These are phyloP conservation scores for Kuraishia floccosa DNA, from an alignment of 805 yeast species.

Conservation along the genomic window DNA sequence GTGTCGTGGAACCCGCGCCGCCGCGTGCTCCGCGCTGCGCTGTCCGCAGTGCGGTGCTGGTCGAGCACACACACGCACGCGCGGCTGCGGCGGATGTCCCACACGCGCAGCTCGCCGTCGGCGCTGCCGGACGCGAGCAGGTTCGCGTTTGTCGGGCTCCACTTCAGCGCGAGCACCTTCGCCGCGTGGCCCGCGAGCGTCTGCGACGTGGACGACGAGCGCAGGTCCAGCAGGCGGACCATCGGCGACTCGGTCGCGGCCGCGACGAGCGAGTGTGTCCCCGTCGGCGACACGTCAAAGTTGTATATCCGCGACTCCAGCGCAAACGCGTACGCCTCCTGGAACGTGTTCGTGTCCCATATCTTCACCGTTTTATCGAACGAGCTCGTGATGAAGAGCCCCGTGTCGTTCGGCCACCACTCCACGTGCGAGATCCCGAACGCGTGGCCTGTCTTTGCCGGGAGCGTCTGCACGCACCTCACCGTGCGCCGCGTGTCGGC, in stretches of 20 bases:
- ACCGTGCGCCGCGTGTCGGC: too few species aligned
- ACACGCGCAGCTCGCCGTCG: slow-evolving; percentile 69
- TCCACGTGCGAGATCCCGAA: slow-evolving; percentile 63
- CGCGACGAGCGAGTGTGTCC: slow-evolving; percentile 44
- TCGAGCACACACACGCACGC: slow-evolving; percentile 58
- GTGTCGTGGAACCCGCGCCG: slow-evolving; percentile 3
- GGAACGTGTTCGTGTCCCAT: slow-evolving; percentile 67
- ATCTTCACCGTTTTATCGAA: slow-evolving; percentile 67
- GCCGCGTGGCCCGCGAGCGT: slow-evolving; percentile 54
- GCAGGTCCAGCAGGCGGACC: slow-evolving; percentile 59
- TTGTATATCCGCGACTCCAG: slow-evolving; percentile 53
- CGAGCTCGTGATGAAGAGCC: slow-evolving; percentile 75
- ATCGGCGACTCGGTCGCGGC: slow-evolving; percentile 63
- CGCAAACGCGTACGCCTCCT: slow-evolving; percentile 57
- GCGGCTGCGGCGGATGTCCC: slow-evolving; percentile 74
- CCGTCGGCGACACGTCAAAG: slow-evolving; percentile 45
- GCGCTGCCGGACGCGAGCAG: slow-evolving; percentile 70
- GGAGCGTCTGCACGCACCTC: too few species aligned
- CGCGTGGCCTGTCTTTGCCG: slow-evolving; percentile 40
- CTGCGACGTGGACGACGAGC: slow-evolving; percentile 66
- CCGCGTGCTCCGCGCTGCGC: slow-evolving; percentile 5
- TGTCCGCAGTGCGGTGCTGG: slow-evolving; percentile 5
- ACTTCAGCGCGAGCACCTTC: slow-evolving; percentile 45
- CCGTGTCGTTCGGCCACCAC: slow-evolving; percentile 90
- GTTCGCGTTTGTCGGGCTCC: slow-evolving; percentile 60